Evolutionary conservation across 257 asterid genomes (phyloP).

Genomic region (Linaria vulgaris): DNA sequence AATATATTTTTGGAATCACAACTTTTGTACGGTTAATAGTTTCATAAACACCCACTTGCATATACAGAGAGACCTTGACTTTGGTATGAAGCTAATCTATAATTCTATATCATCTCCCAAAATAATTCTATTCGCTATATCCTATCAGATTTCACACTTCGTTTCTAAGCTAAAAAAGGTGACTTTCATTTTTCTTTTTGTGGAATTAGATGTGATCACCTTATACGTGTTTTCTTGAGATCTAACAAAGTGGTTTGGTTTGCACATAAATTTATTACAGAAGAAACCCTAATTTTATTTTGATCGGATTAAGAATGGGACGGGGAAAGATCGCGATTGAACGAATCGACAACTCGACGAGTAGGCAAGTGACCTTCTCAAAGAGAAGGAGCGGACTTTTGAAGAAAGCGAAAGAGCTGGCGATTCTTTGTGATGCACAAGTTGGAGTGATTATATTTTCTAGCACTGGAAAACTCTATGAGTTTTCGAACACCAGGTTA

Average conservation of each 20-base stretch:
- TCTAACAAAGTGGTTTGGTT: not conserved
- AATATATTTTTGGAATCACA: not conserved
- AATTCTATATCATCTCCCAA: slow-evolving; percentile 2
- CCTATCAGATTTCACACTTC: slow-evolving; percentile 6
- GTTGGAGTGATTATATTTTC: slow-evolving; percentile 27
- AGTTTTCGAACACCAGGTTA: slow-evolving; percentile 25
- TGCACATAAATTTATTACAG: not conserved
- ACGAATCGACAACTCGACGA: slow-evolving; percentile 24
- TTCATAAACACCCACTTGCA: slow-evolving; percentile 14
- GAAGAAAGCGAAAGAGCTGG: slow-evolving; percentile 30
- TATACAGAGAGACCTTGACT: slow-evolving; percentile 27
- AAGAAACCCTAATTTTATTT: slow-evolving; percentile 27
- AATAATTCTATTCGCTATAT: not conserved
- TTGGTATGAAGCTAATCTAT: slow-evolving; percentile 10
- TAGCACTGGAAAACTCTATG: slow-evolving; percentile 24
- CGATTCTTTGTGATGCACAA: slow-evolving; percentile 30
- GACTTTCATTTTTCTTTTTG: not conserved
- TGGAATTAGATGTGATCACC: not conserved
- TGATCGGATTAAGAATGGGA: slow-evolving; percentile 18
- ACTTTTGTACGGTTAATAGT: not conserved
- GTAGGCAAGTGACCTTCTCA: slow-evolving; percentile 28
- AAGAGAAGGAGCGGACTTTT: slow-evolving; percentile 30
- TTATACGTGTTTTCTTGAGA: not conserved
- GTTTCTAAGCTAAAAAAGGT: slow-evolving; percentile 7
- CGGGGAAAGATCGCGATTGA: slow-evolving; percentile 27